These are phyloP conservation scores for Fusarium burgessii DNA, from an alignment of 2,329 filamentous ascomycete species.

Conservation along the genomic window DNA sequence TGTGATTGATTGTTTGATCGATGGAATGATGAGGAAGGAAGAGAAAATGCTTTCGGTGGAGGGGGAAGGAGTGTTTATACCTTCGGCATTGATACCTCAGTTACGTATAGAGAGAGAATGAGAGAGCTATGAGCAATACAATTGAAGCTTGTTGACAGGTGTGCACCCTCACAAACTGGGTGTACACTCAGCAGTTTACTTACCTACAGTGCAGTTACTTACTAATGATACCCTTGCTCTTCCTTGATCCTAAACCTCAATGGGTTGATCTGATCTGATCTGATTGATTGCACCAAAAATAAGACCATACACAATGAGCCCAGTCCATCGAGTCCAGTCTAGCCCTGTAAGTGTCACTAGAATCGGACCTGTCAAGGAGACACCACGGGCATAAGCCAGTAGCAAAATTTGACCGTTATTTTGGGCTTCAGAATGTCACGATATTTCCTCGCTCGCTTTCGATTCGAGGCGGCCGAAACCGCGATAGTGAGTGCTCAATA, in stretches of 20 bases:
- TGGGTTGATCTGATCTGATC: constrained; percentile 39
- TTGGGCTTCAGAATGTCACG: constrained; percentile 12
- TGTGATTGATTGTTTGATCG: constrained; percentile 36
- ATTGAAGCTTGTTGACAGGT: constrained; percentile 10
- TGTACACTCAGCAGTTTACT: constrained; percentile 10
- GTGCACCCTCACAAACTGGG: constrained; percentile 18
- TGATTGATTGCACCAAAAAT: constrained; percentile 37
- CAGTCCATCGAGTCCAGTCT: not conserved
- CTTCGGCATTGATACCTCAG: constrained; percentile 19
- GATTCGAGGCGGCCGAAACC: constrained; percentile 20
- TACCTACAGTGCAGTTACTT: not conserved
- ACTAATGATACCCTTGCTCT: constrained; percentile 14
- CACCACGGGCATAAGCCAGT: constrained; percentile 31
- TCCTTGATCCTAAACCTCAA: constrained; percentile 19
- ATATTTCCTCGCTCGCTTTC: constrained; percentile 36
- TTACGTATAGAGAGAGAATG: not conserved
- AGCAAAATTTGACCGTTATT: constrained; percentile 12
- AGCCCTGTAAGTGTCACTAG: not conserved
- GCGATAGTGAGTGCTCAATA: constrained; percentile 6
- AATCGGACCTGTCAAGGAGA: constrained; percentile 38
- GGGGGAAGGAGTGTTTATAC: constrained; percentile 44
- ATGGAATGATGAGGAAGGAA: constrained; percentile 37
- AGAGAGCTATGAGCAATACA: not conserved
- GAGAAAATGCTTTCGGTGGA: constrained; percentile 29
- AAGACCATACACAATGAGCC: constrained; percentile 33